Conservation (phyloP, 208 protist species). For the Acanthamoeba triangularis region DNA sequence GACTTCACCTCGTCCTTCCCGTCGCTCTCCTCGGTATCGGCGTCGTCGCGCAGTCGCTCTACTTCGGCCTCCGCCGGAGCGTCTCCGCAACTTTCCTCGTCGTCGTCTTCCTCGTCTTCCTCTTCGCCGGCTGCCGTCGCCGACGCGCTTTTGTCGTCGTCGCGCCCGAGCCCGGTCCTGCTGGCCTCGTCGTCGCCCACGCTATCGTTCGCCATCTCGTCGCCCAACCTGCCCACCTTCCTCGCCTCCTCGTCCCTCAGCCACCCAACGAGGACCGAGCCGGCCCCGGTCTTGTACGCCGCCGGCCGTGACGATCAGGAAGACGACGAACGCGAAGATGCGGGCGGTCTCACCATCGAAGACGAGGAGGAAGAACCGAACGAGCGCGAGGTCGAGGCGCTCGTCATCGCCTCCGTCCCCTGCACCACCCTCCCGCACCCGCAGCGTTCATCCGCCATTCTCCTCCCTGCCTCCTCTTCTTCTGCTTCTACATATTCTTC, state of each 20-base stretch:
- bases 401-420: neutral
- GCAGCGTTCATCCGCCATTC: neutral
- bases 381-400: neutral
- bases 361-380: neutral
- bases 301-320: neutral
- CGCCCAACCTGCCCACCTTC: slow-evolving; percentile 37
- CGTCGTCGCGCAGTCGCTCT: neutral
- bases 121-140: neutral
- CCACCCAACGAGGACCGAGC: neutral
- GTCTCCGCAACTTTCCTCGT: neutral
- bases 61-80: no score
- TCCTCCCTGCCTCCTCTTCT: neutral
- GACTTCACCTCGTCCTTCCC: slow-evolving; percentile 54
- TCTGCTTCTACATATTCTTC: neutral
- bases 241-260: neutral
- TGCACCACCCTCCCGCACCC: neutral
- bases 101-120: neutral
- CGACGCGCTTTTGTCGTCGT: neutral
- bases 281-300: neutral
- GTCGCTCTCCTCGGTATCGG: neutral
- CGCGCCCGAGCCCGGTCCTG: neutral
- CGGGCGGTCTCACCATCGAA: neutral
- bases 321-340: neutral
- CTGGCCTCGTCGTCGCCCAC: neutral
- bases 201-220: slow-evolving; percentile 23